phyloP scores from a whole-genome alignment of 129 eudicot genomes.

The Logfia minima region DNA sequence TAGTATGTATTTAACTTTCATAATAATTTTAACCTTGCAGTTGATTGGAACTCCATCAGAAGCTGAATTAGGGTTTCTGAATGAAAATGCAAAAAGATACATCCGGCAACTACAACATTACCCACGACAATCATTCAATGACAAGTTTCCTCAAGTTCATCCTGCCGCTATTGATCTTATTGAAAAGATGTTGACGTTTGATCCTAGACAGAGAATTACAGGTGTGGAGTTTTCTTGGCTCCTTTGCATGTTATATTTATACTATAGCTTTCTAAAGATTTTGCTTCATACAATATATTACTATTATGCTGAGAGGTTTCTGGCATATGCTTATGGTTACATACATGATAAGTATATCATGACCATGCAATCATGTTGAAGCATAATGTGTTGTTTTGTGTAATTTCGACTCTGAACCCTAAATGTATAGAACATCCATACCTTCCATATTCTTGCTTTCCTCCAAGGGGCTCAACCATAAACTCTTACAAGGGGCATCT shows the following conservation, averaged over 20 bases:
- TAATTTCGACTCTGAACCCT: too few relatives aligned
- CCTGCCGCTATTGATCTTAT: constrained; percentile 86
- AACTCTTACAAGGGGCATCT: too few relatives aligned
- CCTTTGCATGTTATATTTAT: background rate
- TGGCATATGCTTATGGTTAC: too few relatives aligned
- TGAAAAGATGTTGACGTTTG: constrained; percentile 92
- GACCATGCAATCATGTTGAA: too few relatives aligned
- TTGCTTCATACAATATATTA: too few relatives aligned
- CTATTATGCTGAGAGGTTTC: too few relatives aligned
- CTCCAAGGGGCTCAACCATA: too few relatives aligned
- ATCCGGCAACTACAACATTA: constrained; percentile 69
- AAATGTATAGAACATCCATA: too few relatives aligned
- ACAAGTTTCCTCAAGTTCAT: constrained; percentile 76
- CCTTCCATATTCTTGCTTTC: too few relatives aligned
- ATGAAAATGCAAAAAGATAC: constrained; percentile 82
- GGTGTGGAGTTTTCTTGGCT: constrained; percentile 41
- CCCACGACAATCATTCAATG: constrained; percentile 65
- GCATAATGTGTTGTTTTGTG: too few relatives aligned
- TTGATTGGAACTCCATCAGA: constrained; percentile 93
- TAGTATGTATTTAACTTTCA: background rate
- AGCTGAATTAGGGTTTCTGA: constrained; percentile 71
- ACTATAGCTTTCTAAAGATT: too few relatives aligned
- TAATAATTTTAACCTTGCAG: constrained; percentile 41
- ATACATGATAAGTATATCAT: too few relatives aligned
- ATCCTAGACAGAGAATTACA: constrained; percentile 83